Evolutionary conservation across 1,284 basidiomycete species (phyloP), one percentile per base, ranked within the genome.

Genomic region (Trichosporon sp.): DNA sequence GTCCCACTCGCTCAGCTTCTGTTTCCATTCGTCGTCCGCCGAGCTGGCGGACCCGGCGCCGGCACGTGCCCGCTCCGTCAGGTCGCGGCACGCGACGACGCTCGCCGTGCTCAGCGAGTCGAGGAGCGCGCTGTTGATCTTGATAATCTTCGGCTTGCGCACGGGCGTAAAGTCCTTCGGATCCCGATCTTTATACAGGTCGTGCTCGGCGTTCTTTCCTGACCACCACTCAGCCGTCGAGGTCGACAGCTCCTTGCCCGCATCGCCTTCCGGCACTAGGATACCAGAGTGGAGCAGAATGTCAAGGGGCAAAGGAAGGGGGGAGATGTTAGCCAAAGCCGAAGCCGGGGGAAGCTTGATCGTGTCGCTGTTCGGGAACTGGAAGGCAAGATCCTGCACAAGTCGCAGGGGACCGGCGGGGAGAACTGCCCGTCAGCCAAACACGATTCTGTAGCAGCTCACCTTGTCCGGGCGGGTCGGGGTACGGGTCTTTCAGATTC

Each of bases 351-450:
- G 77, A 1, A 78, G 66, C 7, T 71, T 67, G 61, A 70, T 65
- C 46, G 68, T 14, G 2, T 68, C 40, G 26, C 14, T 37, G 63
- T 66, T 68, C 21, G 38, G 71, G 26, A 75, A 71, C 38, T 68
- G 73, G 46, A 69, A 40, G 11, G 76, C 68, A 5, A 80, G 78
- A 59, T 79, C 79, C 40, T 80, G 77, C 12, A 79, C 69, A 1
- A 80, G 73, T 31, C 73, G 72, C 1, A 80, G 67, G 1, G 78
- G 76, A 0, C 72, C 73, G 0, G 75, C 63, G 4, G 78, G 77
- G 6, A 78, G 71, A 0, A 67, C 78, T 79, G 70, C 21, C n/a
- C 1, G 70, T 71, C 26, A 71, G 73, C 37, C 10, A n/a, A 19
- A 19, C n/a, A 16, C 8, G 1, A 51, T 8, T 10, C 1, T 5